Base-by-base conservation (phyloP, 1,284 basidiomycete genomes). In the Ceratobasidium sp. region DNA sequence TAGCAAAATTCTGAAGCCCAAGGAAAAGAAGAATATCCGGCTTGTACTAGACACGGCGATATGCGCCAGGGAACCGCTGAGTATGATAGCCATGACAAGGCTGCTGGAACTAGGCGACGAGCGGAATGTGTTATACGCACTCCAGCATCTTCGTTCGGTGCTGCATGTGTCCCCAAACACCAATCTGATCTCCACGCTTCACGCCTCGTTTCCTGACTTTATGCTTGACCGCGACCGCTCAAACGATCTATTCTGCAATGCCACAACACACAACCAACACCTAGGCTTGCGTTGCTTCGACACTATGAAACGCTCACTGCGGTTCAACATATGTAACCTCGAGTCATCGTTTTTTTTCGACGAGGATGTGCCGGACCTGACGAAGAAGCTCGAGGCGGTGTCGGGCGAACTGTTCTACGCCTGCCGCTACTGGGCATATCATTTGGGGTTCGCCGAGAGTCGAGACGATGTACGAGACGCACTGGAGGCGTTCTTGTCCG, bases 301-400 rank as follows among this genome's bases (percentile, higher is more conserved):
- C 19, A 36, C 19, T 19, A 60, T 60, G 57, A 11, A 60, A 44
- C 19, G 41, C 7, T 19, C 5, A 19, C 57, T 60, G 3, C 57
- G 57, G 11, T 60, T 60, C 57, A 60, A 60, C 36, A 60, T 60
- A 5, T 60, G 57, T 19, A 36, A 60, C 33, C 27, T 60, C 7
- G 31, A 60, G 19, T 60, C 57, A 14, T 60, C 57, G 2, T 60
- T 60, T 60, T 2, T 36, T 2, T 15, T 29, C 8, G 57, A 60
- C 19, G 14, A 36, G 19, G 57, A 60, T 19, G 31, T 41, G 3
- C 57, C 36, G 6, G 57, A 41, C 57, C 33, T 60, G 3, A 33
- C 33, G 14, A 19, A 60, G 41, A 19, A n/a, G 36, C 36, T 60
- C 27, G n/a, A 60, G 17, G 14, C 29, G 17, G 22, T 60, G 3